Evolutionary conservation across 2,329 filamentous ascomycete species (phyloP), one percentile per base, ranked within the genome.

Genomic region (Hyphodiscus sp.): DNA sequence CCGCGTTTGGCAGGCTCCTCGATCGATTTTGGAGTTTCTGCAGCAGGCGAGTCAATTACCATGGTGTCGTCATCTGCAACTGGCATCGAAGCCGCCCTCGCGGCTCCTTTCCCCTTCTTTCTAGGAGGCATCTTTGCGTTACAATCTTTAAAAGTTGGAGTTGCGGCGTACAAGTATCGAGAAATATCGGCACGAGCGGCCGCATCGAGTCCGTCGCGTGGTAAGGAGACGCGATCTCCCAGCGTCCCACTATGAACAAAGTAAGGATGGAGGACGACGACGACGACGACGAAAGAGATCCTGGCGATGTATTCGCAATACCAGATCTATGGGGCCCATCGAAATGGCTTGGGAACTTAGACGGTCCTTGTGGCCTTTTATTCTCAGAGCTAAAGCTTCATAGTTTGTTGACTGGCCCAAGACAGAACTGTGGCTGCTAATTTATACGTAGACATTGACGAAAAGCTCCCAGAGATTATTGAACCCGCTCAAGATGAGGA

Each of bases 81-180:
- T 2, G 76, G 79, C n/a, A 82, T 85, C 15, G 81, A 80, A 47
- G 77, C 75, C 30, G 79, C 76, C 51, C 75, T 76, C 45, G 76
- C 71, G 61, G 76, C 69, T 48, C 68, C 72, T 64, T 81, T 85
- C 41, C 79, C 77, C 64, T 82, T 86, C 69, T 90, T 91, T 59
- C 82, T 80, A 1, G 85, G 86, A 51, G 85, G 82, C 86, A 89
- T 89, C 45, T 59, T 66, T 43, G 41, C 26, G 44, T 45, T 42
- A 7, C 13, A 26, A 23, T 20, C 2, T 41, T 15, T 16, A 4
- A 41, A 23, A 30, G n/a, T 45, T 38, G 47, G 49, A 50, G 29
- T 41, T 42, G 16, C 42, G 26, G 13, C 19, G 10, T 20, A 26
- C n/a, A 26, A 26, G 8, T 26, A 26, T 38, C 11, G 33, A 13